These are phyloP conservation scores for Endothia cerciana DNA, from an alignment of 2,329 filamentous ascomycete genomes.

Conservation along the genomic window DNA sequence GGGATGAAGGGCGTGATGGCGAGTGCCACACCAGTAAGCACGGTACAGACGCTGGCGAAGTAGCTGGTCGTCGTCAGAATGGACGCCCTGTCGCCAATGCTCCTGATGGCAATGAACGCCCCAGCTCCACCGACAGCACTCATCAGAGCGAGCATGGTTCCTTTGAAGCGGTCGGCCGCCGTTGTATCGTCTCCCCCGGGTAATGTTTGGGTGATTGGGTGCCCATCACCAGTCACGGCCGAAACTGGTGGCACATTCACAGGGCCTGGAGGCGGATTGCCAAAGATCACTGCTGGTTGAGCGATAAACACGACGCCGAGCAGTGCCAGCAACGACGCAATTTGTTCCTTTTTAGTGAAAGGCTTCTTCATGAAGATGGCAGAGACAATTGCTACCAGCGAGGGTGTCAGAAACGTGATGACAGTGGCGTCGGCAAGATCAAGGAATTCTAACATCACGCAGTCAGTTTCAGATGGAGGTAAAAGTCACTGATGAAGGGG, in stretches of 20 bases:
- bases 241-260: constrained; percentile 6
- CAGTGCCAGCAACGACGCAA: constrained; percentile 76
- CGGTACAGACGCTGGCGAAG: constrained; percentile 37
- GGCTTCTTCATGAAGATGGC: constrained; percentile 75
- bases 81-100: constrained; percentile 23
- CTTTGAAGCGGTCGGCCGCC: constrained; percentile 67
- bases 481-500: constrained; percentile 67
- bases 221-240: constrained; percentile 7
- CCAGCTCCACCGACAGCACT: constrained; percentile 77
- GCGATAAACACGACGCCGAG: constrained; percentile 84
- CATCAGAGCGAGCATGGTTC: constrained; percentile 72
- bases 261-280: not conserved
- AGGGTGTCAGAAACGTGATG: constrained; percentile 83
- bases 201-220: not conserved
- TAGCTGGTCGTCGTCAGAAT: constrained; percentile 26
- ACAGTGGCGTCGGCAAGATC: constrained; percentile 87
- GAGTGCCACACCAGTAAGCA: constrained; percentile 18
- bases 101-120: constrained; percentile 33
- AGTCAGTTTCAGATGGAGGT: constrained; percentile 3
- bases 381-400: constrained; percentile 78
- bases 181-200: constrained; percentile 42
- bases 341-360: constrained; percentile 76
- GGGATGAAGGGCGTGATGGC: constrained; percentile 44
- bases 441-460: constrained; percentile 67
- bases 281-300: constrained; percentile 52